Evolutionary conservation across 305 asterid genomes (phyloP), one percentile per base, ranked within the genome.

Genomic region (Fraxinus albicans): DNA sequence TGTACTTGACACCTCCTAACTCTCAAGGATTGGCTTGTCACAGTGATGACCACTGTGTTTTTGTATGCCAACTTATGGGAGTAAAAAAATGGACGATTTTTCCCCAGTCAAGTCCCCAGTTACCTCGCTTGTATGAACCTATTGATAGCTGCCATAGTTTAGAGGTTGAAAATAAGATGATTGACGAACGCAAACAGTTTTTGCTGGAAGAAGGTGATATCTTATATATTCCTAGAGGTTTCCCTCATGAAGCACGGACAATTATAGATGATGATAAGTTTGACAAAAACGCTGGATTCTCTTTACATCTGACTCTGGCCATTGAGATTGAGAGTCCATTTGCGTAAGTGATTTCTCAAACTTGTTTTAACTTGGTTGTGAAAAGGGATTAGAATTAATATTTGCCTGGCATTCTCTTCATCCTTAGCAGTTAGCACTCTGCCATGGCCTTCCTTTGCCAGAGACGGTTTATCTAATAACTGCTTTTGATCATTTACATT

Each of bases 21-120:
- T 90, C 95, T 34, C 97, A 94, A 87, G 98, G 98, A 77, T 86
- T 94, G 87, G 93, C 94, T 87, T 83, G 95, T 44, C 97, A 94
- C 80, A 89, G 90, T 80, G 98, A 94, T 72, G 98, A 94, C 81
- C 98, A 94, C 80, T 94, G 98, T 73, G 95, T 93, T 65, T 89
- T 94, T 87, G 94, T 94, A n/a, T 94, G 93, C 83, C 98, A 94
- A 86, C 91, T 94, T 83, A 53, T 84, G 77, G 97, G 98, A 34
- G 85, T 23, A 72, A 94, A 94, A 79, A 88, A 86, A 85, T 94
- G 98, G 98, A 88, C 81, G 27, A 53, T 93, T 36, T 90, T 69
- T 86, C 89, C 92, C 23, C 83, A 47, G 73, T 75, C 88, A 7
- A 84, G 86, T 82, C 44, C 70, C 78, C 89, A 81, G 81, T 88